A percentile compares a stretch with the other conserved stretches of the same genome.
Evolutionary conservation across 2,329 filamentous ascomycete species (phyloP).

Genomic region (Aspergillus pseudonomiae): DNA sequence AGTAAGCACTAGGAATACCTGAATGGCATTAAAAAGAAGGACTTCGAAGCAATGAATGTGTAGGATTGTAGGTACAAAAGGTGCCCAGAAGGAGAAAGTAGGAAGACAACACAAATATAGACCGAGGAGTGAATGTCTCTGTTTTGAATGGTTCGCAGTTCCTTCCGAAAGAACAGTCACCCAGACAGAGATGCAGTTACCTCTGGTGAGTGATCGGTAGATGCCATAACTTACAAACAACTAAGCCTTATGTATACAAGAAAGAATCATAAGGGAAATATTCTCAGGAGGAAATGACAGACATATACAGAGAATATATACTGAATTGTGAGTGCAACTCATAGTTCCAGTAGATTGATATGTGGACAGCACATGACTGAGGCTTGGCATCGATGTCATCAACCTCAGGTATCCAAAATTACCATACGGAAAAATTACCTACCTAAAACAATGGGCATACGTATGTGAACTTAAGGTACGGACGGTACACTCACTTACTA

Average conservation of each 20-base stretch:
- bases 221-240: neutral
- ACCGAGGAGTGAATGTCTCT: neutral
- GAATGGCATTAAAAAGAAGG: neutral
- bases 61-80: neutral
- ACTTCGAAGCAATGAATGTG: neutral
- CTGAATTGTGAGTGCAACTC: too few species aligned
- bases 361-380: neutral
- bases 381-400: conserved; percentile 5
- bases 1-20: neutral
- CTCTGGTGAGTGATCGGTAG: neutral
- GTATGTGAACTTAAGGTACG: neutral
- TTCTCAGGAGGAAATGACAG: neutral
- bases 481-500: neutral
- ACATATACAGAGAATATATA: neutral
- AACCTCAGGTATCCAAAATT: conserved; percentile 3
- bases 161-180: neutral
- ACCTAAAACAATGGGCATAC: neutral
- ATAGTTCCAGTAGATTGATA: neutral
- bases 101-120: neutral
- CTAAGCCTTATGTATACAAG: neutral
- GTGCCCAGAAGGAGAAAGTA: neutral
- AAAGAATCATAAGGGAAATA: neutral
- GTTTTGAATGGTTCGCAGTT: neutral
- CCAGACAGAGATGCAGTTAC: neutral
- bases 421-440: neutral